A percentile compares a stretch with the other conserved stretches of the same genome.
phyloP scores from a whole-genome alignment of 768 basidiomycete species.

The Leccinum uliginosum region DNA sequence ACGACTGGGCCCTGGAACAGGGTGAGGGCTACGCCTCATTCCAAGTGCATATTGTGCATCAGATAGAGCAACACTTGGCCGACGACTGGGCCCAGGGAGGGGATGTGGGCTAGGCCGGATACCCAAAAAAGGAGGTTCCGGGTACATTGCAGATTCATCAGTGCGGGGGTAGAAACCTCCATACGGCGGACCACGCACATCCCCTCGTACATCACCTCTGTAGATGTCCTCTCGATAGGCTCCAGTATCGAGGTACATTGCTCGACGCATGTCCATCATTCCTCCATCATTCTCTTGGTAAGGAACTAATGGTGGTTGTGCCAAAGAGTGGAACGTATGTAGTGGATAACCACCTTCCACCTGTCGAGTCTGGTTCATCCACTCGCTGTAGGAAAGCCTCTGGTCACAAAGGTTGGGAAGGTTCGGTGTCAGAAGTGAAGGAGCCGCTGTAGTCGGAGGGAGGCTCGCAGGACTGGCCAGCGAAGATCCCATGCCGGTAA shows the following conservation, averaged over 20 bases:
- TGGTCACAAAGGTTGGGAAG: neutral
- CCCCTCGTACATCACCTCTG: neutral
- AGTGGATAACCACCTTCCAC: neutral
- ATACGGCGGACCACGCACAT: neutral
- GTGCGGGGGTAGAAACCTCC: neutral
- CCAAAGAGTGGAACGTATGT: too few species aligned
- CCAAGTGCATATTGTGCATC: too few species aligned
- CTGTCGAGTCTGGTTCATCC: neutral
- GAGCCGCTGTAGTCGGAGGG: neutral
- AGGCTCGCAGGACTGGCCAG: neutral
- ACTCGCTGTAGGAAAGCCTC: neutral
- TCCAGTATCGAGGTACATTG: neutral
- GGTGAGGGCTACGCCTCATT: too few species aligned
- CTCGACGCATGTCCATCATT: neutral
- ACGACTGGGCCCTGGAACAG: too few species aligned
- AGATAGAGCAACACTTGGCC: too few species aligned
- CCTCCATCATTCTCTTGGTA: neutral
- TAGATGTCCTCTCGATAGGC: neutral
- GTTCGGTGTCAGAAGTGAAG: neutral
- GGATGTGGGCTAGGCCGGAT: too few species aligned
- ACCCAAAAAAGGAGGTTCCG: too few species aligned
- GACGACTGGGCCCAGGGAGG: too few species aligned
- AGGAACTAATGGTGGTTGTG: neutral
- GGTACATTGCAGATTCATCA: too few species aligned
- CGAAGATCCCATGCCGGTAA: neutral